Conservation (phyloP, 2,329 filamentous ascomycete species). For the Xylaria sp. region DNA sequence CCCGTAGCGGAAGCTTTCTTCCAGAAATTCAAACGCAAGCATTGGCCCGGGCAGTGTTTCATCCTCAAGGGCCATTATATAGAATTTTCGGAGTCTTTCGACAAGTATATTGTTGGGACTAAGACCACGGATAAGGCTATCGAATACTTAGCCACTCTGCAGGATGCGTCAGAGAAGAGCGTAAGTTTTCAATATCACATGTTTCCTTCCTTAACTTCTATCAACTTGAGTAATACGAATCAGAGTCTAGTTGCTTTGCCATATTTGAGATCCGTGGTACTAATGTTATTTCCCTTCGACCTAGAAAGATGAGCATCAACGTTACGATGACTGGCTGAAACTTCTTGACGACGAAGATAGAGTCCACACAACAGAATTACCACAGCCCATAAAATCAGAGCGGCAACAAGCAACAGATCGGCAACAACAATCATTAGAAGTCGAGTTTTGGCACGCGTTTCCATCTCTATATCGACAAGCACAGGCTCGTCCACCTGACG, state of each 20-base stretch:
- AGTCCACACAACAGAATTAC: conserved; percentile 52
- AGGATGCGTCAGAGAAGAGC: conserved; percentile 51
- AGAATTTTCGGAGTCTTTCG: conserved; percentile 65
- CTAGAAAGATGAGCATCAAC: conserved; percentile 50
- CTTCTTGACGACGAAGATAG: conserved; percentile 58
- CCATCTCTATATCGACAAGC: conserved; percentile 60
- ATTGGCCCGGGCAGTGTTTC: conserved; percentile 64
- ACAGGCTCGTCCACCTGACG: conserved; percentile 49
- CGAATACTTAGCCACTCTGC: conserved; percentile 54
- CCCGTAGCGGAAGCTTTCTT: conserved; percentile 59
- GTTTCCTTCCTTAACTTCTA: neutral
- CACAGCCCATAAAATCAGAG: conserved; percentile 54
- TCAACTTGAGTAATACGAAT: neutral
- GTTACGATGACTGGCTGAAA: conserved; percentile 59
- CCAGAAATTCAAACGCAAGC: conserved; percentile 58
- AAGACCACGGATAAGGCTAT: conserved; percentile 57
- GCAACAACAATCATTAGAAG: conserved; percentile 61
- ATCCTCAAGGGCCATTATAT: conserved; percentile 66
- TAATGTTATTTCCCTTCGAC: neutral
- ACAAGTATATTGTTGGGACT: conserved; percentile 60
- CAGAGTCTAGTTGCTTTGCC: neutral
- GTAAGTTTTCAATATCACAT: conserved; percentile 43
- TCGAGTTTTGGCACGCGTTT: conserved; percentile 59
- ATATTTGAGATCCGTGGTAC: neutral
- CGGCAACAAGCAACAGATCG: conserved; percentile 55